Conservation (phyloP, 225 moss, liverwort and hornwort species). For the Straminergon stramineum region DNA sequence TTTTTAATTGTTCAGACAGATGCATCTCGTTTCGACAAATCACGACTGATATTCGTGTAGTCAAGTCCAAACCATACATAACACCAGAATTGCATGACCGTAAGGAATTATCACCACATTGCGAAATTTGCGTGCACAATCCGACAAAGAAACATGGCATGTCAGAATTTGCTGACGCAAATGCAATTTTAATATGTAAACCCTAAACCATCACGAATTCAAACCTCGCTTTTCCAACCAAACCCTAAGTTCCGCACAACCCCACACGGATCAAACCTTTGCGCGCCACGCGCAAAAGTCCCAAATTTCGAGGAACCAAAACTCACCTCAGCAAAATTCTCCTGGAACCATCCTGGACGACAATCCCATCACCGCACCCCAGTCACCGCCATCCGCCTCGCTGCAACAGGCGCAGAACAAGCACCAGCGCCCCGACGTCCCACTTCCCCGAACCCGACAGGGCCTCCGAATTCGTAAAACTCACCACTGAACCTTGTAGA, state of each 20-base stretch:
- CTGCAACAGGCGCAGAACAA: background rate
- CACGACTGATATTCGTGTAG: background rate
- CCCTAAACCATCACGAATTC: background rate
- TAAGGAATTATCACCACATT: background rate
- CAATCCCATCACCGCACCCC: background rate
- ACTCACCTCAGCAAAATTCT: background rate
- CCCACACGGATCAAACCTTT: background rate
- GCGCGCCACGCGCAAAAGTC: background rate
- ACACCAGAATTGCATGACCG: background rate
- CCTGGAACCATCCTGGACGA: background rate
- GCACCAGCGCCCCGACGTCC: background rate
- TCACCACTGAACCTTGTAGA: background rate
- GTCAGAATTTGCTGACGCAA: background rate
- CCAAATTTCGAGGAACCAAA: background rate
- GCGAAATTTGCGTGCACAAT: background rate
- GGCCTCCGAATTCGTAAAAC: background rate
- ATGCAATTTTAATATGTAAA: background rate
- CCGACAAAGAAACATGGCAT: background rate
- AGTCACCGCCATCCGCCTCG: background rate
- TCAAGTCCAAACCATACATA: background rate
- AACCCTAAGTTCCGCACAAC: conserved; percentile 8
- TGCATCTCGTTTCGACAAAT: background rate
- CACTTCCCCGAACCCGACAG: background rate
- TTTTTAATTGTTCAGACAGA: background rate
- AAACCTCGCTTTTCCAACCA: background rate